A percentile compares a stretch with the other conserved stretches of the same genome.
Conservation (phyloP, 768 basidiomycete species). For the Phylloporus scabripes region DNA sequence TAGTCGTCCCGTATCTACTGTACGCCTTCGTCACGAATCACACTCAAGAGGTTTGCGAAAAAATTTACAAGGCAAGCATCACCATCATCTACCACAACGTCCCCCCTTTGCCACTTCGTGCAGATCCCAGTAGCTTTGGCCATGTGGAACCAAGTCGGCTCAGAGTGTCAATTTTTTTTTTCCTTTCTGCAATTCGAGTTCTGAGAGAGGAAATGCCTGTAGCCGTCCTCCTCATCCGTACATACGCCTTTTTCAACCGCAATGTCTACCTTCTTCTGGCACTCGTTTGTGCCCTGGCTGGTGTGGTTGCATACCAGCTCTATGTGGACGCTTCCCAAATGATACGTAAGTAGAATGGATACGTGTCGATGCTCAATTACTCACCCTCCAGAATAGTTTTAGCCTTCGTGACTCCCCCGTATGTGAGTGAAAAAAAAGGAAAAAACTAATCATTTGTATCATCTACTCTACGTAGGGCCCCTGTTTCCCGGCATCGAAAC, state of each 20-base stretch:
- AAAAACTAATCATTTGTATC: neutral
- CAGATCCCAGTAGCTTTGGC: slow-evolving; percentile 78
- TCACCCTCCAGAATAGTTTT: slow-evolving; percentile 41
- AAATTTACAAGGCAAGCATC: slow-evolving; percentile 57
- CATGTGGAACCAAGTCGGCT: slow-evolving; percentile 85
- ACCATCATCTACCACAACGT: neutral
- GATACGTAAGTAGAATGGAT: slow-evolving; percentile 46
- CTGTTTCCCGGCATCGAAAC: slow-evolving; percentile 77
- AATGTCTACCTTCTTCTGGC: slow-evolving; percentile 61
- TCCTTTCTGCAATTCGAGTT: neutral
- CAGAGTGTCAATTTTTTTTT: slow-evolving; percentile 50
- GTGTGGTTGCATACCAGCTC: slow-evolving; percentile 75
- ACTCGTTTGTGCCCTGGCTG: slow-evolving; percentile 60
- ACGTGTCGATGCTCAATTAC: slow-evolving; percentile 1
- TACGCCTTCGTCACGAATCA: slow-evolving; percentile 75
- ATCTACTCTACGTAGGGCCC: slow-evolving; percentile 48
- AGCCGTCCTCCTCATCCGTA: slow-evolving; percentile 79
- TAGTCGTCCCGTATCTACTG: slow-evolving; percentile 71
- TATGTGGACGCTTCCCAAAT: slow-evolving; percentile 77
- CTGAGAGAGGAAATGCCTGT: slow-evolving; percentile 10
- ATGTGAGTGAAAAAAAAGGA: slow-evolving; percentile 38
- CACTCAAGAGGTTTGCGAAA: slow-evolving; percentile 54
- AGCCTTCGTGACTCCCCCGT: slow-evolving; percentile 59
- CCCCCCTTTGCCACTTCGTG: neutral
- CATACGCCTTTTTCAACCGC: slow-evolving; percentile 82